phyloP scores from a whole-genome alignment of 2,329 filamentous ascomycete species.

The Colletotrichum cuscutae region DNA sequence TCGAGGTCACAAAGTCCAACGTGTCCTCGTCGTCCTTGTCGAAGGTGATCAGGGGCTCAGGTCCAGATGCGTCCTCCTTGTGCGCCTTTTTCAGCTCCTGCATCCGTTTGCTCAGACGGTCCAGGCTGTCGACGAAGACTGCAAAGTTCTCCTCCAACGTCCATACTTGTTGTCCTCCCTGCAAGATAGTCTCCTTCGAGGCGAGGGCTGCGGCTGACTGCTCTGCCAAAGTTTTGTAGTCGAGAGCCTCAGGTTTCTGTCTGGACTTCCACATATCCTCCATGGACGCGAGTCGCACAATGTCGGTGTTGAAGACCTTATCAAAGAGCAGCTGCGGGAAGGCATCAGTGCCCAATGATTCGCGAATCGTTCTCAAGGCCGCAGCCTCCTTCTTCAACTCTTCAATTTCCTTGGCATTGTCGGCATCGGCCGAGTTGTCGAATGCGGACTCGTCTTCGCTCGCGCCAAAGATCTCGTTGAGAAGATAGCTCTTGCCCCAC shows the following conservation, averaged over 20 bases:
- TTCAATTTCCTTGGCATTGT: conserved; percentile 88
- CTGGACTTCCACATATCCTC: conserved; percentile 96
- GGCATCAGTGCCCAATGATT: conserved; percentile 79
- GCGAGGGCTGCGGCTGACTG: conserved; percentile 61
- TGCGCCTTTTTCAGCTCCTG: conserved; percentile 66
- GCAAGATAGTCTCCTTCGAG: conserved; percentile 63
- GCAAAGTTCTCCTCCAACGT: conserved; percentile 83
- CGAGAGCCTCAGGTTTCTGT: conserved; percentile 76
- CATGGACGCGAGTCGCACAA: conserved; percentile 84
- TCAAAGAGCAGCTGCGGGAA: conserved; percentile 88
- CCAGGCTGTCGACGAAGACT: conserved; percentile 87
- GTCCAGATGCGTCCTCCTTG: conserved; percentile 56
- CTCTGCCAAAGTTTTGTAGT: conserved; percentile 70
- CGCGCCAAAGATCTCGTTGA: conserved; percentile 92
- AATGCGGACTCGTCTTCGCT: conserved; percentile 88
- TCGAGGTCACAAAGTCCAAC: conserved; percentile 91
- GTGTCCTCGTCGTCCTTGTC: conserved; percentile 98
- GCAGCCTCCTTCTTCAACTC: conserved; percentile 87
- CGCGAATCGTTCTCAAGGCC: conserved; percentile 84
- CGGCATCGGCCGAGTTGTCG: conserved; percentile 81
- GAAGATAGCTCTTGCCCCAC: conserved; percentile 96
- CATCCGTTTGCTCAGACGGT: conserved; percentile 79
- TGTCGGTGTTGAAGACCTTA: conserved; percentile 91
- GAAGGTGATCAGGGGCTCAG: conserved; percentile 79
- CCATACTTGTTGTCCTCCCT: conserved; percentile 82